Evolutionary conservation across 345 rosid species (phyloP).

Genomic region (Eutrema heterophyllum): DNA sequence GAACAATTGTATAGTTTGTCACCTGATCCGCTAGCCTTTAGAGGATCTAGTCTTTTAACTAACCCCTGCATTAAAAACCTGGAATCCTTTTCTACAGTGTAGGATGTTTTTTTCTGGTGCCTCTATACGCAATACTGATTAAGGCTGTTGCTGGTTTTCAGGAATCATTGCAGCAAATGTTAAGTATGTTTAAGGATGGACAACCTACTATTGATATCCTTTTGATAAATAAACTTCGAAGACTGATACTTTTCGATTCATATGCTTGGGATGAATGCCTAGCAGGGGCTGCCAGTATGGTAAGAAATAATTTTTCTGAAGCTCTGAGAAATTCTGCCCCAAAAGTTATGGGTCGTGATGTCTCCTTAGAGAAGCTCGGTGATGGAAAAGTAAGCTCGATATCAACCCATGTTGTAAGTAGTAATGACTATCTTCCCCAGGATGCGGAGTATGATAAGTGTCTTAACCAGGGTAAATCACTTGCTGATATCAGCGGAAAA

Average conservation of each 20-base stretch:
- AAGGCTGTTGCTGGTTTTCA: constrained; percentile 26
- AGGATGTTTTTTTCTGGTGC: constrained; percentile 1
- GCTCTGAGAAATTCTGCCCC: constrained; percentile 28
- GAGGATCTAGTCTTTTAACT: neutral
- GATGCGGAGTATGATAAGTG: constrained; percentile 21
- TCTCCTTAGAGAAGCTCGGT: constrained; percentile 48
- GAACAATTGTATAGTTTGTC: neutral
- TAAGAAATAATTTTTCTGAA: constrained; percentile 40
- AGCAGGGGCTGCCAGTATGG: constrained; percentile 49
- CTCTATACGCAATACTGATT: neutral
- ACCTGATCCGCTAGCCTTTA: constrained; percentile 8
- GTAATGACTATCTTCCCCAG: constrained; percentile 38
- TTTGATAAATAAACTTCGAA: constrained; percentile 69
- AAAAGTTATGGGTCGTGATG: constrained; percentile 35
- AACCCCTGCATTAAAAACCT: neutral
- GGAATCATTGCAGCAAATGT: constrained; percentile 54
- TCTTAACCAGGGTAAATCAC: constrained; percentile 20
- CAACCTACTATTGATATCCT: constrained; percentile 72
- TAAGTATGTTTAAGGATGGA: constrained; percentile 44
- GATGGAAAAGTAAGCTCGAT: constrained; percentile 40
- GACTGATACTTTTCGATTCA: constrained; percentile 69
- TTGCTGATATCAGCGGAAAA: constrained; percentile 21
- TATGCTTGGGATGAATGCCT: constrained; percentile 86
- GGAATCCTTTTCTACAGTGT: neutral
- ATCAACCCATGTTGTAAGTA: constrained; percentile 34